phyloP scores from a whole-genome alignment of 225 moss, liverwort and hornwort species.

The Asterella californica region DNA sequence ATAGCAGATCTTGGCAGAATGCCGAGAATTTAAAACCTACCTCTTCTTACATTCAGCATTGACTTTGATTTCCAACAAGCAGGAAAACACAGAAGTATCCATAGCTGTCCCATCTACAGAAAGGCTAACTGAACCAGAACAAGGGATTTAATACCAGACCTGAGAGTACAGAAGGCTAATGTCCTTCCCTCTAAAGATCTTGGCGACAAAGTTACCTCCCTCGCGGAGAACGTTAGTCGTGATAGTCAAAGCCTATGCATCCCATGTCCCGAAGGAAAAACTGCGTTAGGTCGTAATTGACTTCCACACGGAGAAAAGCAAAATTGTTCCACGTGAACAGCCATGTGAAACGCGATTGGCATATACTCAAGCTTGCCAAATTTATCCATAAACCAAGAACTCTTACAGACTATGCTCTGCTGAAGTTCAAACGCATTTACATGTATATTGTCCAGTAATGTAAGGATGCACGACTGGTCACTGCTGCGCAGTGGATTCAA shows the following conservation, averaged over 20 bases:
- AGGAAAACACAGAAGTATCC: too few species aligned
- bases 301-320: background rate
- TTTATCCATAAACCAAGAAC: too few species aligned
- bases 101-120: background rate
- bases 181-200: conserved; percentile 89
- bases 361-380: too few species aligned
- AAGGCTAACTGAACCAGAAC: background rate
- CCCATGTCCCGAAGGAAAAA: background rate
- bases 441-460: too few species aligned
- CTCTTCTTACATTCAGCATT: background rate
- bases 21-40: background rate
- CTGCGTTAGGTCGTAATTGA: background rate
- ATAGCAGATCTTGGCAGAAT: too few species aligned
- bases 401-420: too few species aligned
- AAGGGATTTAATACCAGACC: conserved; percentile 17
- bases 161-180: conserved; percentile 53
- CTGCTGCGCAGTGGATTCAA: too few species aligned
- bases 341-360: too few species aligned
- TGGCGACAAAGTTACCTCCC: conserved; percentile 87
- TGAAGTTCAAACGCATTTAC: too few species aligned
- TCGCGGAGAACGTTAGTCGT: conserved; percentile 83
- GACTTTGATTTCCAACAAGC: background rate
- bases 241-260: conserved; percentile 76
- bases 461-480: too few species aligned
- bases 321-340: too few species aligned